These are phyloP conservation scores for Saturnispora diversa DNA, from an alignment of 805 yeast species.

Conservation along the genomic window DNA sequence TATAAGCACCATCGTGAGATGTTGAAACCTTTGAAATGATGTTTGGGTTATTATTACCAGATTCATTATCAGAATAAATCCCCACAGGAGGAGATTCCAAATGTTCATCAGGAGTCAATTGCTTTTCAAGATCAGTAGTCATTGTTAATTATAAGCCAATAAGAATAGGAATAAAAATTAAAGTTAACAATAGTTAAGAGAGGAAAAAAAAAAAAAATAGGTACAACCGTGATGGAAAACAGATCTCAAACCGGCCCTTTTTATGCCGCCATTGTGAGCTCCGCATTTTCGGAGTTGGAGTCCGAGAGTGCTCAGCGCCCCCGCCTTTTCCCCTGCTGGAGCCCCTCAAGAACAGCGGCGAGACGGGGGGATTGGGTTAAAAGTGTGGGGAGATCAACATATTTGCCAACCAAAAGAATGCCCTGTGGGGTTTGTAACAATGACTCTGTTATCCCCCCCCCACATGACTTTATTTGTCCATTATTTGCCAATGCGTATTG, in stretches of 20 bases:
- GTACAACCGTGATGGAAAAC: no score
- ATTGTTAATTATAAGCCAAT: conserved; percentile 9
- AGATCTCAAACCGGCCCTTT: no score
- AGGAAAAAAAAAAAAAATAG: no score
- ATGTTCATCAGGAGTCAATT: conserved; percentile 17
- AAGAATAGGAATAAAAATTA: no score
- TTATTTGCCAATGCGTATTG: background rate
- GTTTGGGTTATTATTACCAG: background rate
- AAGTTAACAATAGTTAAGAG: no score
- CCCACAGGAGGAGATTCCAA: conserved; percentile 22
- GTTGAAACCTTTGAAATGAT: conserved; percentile 30
- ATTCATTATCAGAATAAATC: conserved; percentile 15
- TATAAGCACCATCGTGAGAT: conserved; percentile 53
- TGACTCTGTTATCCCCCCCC: background rate
- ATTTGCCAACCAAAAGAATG: background rate
- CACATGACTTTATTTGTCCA: background rate
- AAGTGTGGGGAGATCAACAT: no score
- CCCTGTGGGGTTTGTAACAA: background rate
- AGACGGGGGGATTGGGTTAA: no score
- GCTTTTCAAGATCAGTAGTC: conserved; percentile 19
- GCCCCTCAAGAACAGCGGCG: no score
- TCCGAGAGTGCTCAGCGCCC: no score
- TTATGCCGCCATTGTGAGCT: no score
- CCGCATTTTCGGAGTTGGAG: no score
- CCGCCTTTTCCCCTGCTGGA: no score